phyloP scores from a whole-genome alignment of 805 yeast species.

The Candida takata region DNA sequence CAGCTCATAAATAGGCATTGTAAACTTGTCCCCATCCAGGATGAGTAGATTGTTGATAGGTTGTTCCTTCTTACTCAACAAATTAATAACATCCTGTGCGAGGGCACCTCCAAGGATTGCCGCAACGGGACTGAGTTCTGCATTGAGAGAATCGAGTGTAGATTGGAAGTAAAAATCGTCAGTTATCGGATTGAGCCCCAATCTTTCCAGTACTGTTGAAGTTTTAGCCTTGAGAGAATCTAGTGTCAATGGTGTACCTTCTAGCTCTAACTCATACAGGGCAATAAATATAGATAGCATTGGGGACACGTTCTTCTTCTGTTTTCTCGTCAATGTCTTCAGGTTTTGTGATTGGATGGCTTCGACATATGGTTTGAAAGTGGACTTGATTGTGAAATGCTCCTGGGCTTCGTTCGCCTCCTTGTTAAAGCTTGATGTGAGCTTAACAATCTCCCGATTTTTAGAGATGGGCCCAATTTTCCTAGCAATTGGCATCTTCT shows the following conservation, averaged over 20 bases:
- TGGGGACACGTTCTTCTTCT: conserved; percentile 45
- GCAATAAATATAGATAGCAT: conserved; percentile 56
- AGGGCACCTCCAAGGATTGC: conserved; percentile 87
- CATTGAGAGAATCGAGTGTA: conserved; percentile 39
- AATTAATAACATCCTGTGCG: conserved; percentile 87
- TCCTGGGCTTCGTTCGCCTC: conserved; percentile 32
- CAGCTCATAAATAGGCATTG: conserved; percentile 69
- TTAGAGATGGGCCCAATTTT: conserved; percentile 41
- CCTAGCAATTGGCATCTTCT: conserved; percentile 42
- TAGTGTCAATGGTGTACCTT: conserved; percentile 15
- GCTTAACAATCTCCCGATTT: conserved; percentile 36
- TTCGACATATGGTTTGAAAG: conserved; percentile 31
- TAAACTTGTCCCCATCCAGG: conserved; percentile 62
- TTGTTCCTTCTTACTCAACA: conserved; percentile 62
- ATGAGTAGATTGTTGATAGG: conserved; percentile 79
- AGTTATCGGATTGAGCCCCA: conserved; percentile 36
- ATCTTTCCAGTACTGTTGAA: conserved; percentile 25
- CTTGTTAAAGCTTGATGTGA: conserved; percentile 26
- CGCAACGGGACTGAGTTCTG: conserved; percentile 76
- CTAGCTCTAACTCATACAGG: conserved; percentile 37
- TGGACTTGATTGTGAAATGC: conserved; percentile 30
- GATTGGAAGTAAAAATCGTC: conserved; percentile 35
- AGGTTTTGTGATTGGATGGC: conserved; percentile 24
- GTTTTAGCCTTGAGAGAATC: conserved; percentile 28
- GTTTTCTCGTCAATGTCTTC: conserved; percentile 25